Percentiles rank a stretch among this genome's conserved stretches.
These are phyloP conservation scores for Amauroascus verrucosus DNA, from an alignment of 2,329 filamentous ascomycete species.

Conservation along the genomic window DNA sequence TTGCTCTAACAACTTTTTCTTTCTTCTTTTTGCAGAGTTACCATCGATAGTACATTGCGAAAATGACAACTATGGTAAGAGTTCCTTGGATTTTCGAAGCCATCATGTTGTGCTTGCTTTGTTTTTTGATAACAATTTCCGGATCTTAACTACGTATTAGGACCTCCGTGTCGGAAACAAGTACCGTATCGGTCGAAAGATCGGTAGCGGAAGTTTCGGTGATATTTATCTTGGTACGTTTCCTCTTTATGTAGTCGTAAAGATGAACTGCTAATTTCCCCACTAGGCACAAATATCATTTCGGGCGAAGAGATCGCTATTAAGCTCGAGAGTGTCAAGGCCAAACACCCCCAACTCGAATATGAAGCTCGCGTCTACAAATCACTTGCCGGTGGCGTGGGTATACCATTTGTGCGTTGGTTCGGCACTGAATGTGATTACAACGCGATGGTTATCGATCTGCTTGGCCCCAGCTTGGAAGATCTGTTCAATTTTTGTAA, in stretches of 20 bases:
- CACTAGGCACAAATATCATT: constrained; percentile 89
- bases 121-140: background rate
- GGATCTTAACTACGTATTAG: constrained; percentile 39
- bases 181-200: constrained; percentile 98
- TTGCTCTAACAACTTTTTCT: background rate
- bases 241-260: constrained; percentile 17
- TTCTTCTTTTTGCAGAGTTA: background rate
- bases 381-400: constrained; percentile 85
- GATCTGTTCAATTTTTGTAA: constrained; percentile 99
- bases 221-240: constrained; percentile 80
- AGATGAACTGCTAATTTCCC: background rate
- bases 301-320: constrained; percentile 99
- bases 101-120: background rate
- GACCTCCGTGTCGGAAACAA: constrained; percentile 99
- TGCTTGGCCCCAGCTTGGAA: constrained; percentile 89
- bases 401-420: constrained; percentile 98
- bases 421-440: constrained; percentile 99
- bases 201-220: constrained; percentile 93
- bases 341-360: constrained; percentile 96
- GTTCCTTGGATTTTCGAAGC: background rate
- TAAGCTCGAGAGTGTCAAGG: constrained; percentile 98
- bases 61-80: constrained; percentile 56
- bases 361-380: constrained; percentile 91
- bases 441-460: constrained; percentile 98
- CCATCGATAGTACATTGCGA: constrained; percentile 18